These are phyloP conservation scores for Aureobasidium namibiae DNA, from an alignment of 2,329 filamentous ascomycete species.

Conservation along the genomic window DNA sequence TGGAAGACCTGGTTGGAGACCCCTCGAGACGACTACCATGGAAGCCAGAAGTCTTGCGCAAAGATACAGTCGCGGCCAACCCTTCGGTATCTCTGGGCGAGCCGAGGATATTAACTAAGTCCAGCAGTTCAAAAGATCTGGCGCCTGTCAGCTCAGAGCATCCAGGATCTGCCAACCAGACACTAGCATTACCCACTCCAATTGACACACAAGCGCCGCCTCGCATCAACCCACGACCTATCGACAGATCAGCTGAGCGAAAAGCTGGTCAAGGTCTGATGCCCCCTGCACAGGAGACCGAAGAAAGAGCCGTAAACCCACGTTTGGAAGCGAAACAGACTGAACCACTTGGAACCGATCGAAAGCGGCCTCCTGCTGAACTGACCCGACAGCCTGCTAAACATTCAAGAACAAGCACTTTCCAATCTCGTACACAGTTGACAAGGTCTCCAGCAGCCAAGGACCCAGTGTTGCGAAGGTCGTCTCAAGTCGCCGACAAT, in stretches of 20 bases:
- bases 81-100: background rate
- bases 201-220: background rate
- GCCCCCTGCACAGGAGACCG: background rate
- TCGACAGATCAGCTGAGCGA: background rate
- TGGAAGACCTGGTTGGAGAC: background rate
- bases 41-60: background rate
- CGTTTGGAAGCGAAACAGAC: background rate
- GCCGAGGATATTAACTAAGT: background rate
- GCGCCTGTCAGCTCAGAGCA: background rate
- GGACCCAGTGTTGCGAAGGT: background rate
- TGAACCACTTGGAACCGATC: background rate
- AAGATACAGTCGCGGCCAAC: background rate
- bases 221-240: background rate
- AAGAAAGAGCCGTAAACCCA: no score
- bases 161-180: background rate
- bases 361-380: background rate
- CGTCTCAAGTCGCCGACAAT: slow-evolving; percentile 11
- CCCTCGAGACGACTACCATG: no score
- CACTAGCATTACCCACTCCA: background rate
- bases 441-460: background rate
- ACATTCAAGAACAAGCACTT: background rate
- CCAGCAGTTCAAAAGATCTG: background rate
- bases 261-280: background rate
- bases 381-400: background rate
- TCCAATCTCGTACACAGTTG: no score